Conservation (phyloP, 306 rosid genomes). For the Casuarina cunninghamiana region DNA sequence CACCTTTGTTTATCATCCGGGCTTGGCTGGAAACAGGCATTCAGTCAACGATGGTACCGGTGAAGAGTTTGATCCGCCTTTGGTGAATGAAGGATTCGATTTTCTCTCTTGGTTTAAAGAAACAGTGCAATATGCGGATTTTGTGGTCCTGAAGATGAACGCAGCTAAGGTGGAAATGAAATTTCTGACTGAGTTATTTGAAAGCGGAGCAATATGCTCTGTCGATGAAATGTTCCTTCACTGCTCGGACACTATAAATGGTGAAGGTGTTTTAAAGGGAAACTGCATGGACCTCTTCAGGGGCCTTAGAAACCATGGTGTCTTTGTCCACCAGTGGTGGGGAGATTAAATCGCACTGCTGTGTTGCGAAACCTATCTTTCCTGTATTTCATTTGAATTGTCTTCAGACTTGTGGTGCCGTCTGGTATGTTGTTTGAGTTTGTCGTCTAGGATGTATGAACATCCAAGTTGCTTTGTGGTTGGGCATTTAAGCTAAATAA, state of each 20-base stretch:
- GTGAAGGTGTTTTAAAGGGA: conserved; percentile 27
- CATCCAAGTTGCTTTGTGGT: conserved; percentile 44
- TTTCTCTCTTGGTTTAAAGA: conserved; percentile 84
- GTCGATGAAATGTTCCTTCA: conserved; percentile 79
- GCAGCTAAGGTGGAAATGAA: conserved; percentile 65
- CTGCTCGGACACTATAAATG: conserved; percentile 50
- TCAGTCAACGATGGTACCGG: not conserved
- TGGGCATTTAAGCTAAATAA: conserved; percentile 51
- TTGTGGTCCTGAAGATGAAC: conserved; percentile 86
- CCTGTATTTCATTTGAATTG: conserved; percentile 21
- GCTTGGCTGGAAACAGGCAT: conserved; percentile 47
- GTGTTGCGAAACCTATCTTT: conserved; percentile 28
- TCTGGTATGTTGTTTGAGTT: conserved; percentile 13
- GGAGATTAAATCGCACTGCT: conserved; percentile 33
- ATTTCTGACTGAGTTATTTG: conserved; percentile 58
- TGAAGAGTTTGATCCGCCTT: conserved; percentile 48
- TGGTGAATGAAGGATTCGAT: conserved; percentile 66
- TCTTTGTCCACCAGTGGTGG: conserved; percentile 92
- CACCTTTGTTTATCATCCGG: conserved; percentile 89
- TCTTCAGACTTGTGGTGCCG: conserved; percentile 15
- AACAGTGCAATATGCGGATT: conserved; percentile 64
- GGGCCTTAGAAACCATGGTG: conserved; percentile 70
- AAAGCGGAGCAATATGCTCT: conserved; percentile 70
- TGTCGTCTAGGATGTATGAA: conserved; percentile 27
- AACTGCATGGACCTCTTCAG: conserved; percentile 59